Percentiles rank a stretch among this genome's conserved stretches.
phyloP scores from a whole-genome alignment of 2,329 filamentous ascomycete species.

The Alternaria sp. region DNA sequence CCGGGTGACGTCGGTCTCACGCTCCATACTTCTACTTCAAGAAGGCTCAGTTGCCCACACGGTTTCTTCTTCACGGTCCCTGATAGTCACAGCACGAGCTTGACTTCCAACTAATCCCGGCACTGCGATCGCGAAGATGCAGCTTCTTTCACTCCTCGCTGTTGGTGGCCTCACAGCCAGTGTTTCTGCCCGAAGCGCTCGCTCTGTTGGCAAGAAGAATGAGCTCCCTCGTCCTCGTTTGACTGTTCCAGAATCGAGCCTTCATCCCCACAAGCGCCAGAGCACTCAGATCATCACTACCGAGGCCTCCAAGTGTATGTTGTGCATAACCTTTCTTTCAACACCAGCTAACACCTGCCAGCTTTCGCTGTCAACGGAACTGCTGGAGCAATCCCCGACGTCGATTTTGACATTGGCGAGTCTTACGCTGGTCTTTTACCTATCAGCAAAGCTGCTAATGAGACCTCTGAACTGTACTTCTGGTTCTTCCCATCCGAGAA shows the following conservation, averaged over 20 bases:
- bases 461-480: constrained; percentile 60
- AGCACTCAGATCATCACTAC: constrained; percentile 50
- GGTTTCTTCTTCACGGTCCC: constrained; percentile 6
- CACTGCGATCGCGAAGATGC: constrained; percentile 30
- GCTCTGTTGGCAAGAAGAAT: constrained; percentile 40
- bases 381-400: constrained; percentile 56
- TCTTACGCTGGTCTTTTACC: constrained; percentile 60
- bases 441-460: constrained; percentile 58
- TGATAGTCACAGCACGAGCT: constrained; percentile 10
- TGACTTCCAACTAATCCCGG: constrained; percentile 3
- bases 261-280: constrained; percentile 34
- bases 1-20: constrained; percentile 16
- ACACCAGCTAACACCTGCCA: constrained; percentile 20
- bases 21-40: constrained; percentile 6
- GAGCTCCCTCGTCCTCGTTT: constrained; percentile 39
- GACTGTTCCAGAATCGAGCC: constrained; percentile 26
- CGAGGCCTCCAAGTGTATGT: constrained; percentile 40
- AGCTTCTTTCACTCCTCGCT: constrained; percentile 43
- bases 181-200: constrained; percentile 40
- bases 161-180: constrained; percentile 38
- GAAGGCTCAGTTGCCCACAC: constrained; percentile 3
- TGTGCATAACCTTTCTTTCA: no score
- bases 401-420: constrained; percentile 57
- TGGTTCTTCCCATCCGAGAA: constrained; percentile 65
- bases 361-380: constrained; percentile 50